Evolutionary conservation across 129 eudicot species (phyloP).

Genomic region (Solidago caesia): DNA sequence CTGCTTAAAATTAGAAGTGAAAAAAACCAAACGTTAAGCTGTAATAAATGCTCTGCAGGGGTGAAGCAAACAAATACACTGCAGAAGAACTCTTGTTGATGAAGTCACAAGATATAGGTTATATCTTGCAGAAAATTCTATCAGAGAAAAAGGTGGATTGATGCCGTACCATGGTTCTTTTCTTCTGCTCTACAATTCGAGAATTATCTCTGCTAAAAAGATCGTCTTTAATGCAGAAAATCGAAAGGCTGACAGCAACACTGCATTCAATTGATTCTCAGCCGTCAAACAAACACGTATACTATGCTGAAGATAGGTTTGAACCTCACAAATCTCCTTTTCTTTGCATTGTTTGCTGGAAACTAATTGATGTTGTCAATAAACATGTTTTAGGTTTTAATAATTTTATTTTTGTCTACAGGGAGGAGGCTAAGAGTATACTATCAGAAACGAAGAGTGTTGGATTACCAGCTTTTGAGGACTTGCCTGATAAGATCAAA

Average conservation of each 20-base stretch:
- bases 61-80: constrained; percentile 64
- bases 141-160: constrained; percentile 69
- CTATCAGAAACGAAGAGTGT: constrained; percentile 33
- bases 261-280: constrained; percentile 64
- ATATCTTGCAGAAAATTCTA: constrained; percentile 82
- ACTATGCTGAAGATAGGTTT: constrained; percentile 87
- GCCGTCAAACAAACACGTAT: constrained; percentile 65
- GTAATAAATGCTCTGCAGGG: constrained; percentile 38
- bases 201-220: constrained; percentile 1
- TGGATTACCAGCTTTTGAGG: constrained; percentile 27
- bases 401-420: constrained; percentile 19
- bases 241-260: constrained; percentile 70
- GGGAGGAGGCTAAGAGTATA: constrained; percentile 83
- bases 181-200: background rate
- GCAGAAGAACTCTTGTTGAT: constrained; percentile 81
- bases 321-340: background rate
- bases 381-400: background rate
- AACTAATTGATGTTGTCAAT: background rate
- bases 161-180: background rate
- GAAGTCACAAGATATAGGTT: constrained; percentile 95
- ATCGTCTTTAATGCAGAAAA: constrained; percentile 55
- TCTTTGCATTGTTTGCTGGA: background rate
- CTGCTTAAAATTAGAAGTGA: no score
- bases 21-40: background rate
- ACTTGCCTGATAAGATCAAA: constrained; percentile 55